Conservation (phyloP, 1,284 basidiomycete species). For the Rhodotorula sp. region DNA sequence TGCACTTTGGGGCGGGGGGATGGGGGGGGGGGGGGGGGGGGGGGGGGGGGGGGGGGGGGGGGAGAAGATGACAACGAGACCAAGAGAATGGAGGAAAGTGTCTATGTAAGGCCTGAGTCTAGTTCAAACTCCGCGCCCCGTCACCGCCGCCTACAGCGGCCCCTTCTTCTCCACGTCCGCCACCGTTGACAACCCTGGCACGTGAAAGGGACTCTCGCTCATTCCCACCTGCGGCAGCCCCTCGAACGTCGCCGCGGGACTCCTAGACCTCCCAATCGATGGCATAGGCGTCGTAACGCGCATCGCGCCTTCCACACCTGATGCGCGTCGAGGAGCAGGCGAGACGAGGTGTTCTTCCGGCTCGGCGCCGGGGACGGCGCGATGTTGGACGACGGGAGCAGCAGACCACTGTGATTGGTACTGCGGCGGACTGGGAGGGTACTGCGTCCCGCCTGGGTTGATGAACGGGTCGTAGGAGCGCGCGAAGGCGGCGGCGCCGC, state of each 20-base stretch:
- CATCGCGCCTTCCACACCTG: constrained; percentile 1
- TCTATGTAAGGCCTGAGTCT: no score
- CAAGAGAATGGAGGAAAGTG: no score
- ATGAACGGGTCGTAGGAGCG: constrained; percentile 19
- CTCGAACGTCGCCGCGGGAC: no score
- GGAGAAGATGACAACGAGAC: no score
- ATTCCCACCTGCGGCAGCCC: neutral
- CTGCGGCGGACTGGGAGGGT: constrained; percentile 27
- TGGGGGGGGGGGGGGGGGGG: no score
- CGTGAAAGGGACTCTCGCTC: constrained; percentile 5
- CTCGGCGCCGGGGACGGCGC: neutral
- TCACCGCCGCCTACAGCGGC: neutral
- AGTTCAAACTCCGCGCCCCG: no score
- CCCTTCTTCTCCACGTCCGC: neutral
- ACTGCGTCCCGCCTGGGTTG: neutral
- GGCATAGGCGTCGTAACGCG: neutral
- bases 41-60: no score
- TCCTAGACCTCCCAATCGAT: no score
- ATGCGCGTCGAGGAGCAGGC: neutral
- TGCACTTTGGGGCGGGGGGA: no score
- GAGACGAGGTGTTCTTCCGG: neutral
- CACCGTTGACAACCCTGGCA: neutral
- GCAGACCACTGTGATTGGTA: constrained; percentile 1
- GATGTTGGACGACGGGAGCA: no score
- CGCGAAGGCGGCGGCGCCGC: constrained; percentile 9